A percentile compares a stretch with the other conserved stretches of the same genome.
Evolutionary conservation across 2,329 filamentous ascomycete genomes (phyloP).

Genomic region (Pyricularia pennisetigena): DNA sequence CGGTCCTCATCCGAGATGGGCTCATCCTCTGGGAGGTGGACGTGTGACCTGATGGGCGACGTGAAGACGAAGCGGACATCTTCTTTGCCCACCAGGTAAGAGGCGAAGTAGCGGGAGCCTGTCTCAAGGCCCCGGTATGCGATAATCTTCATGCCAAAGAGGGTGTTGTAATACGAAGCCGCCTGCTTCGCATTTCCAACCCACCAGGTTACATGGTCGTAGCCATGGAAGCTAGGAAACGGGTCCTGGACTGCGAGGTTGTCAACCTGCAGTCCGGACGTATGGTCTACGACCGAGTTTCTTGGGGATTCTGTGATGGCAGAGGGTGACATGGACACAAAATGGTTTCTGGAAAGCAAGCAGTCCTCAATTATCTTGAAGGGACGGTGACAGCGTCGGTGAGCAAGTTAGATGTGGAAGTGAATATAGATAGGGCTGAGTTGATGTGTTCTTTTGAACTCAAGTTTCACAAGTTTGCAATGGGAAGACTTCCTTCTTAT

Average conservation of each 20-base stretch:
- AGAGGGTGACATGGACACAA: conserved; percentile 46
- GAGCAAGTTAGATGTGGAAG: background rate
- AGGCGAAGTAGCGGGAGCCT: conserved; percentile 69
- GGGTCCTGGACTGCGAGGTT: conserved; percentile 43
- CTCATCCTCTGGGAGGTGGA: conserved; percentile 45
- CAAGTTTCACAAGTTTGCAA: background rate
- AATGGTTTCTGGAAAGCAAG: conserved; percentile 5
- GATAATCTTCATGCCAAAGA: conserved; percentile 75
- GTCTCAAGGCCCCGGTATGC: conserved; percentile 88
- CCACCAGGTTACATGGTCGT: conserved; percentile 93
- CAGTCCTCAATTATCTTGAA: background rate
- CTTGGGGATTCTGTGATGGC: conserved; percentile 41
- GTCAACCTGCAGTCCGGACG: conserved; percentile 22
- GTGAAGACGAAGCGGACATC: conserved; percentile 75
- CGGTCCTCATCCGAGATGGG: conserved; percentile 54
- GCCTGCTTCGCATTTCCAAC: conserved; percentile 96
- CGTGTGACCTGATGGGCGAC: conserved; percentile 61
- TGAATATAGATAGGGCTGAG: conserved; percentile 6
- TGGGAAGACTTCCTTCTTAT: background rate
- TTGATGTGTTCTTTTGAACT: conserved; percentile 5
- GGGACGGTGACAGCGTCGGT: background rate
- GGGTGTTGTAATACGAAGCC: conserved; percentile 75
- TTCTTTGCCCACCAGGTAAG: conserved; percentile 72
- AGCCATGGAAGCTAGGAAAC: conserved; percentile 61
- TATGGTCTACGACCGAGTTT: conserved; percentile 26